Evolutionary conservation across 2,329 filamentous ascomycete species (phyloP).

Genomic region (Cryoendolithus antarcticus): DNA sequence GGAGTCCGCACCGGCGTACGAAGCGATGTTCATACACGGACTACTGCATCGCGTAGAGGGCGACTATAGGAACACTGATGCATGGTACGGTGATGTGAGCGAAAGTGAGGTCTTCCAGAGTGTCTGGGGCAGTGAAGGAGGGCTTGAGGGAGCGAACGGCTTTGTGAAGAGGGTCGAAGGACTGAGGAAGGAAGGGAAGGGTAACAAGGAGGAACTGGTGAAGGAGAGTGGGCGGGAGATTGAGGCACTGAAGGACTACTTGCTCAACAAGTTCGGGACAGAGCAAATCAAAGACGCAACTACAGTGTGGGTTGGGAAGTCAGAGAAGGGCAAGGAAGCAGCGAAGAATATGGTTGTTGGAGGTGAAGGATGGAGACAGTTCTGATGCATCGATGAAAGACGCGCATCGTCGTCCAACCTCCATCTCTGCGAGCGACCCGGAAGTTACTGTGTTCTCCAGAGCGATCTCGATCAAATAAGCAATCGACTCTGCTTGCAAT

Average conservation of each 20-base stretch:
- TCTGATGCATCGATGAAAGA: constrained; percentile 19
- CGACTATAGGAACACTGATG: constrained; percentile 36
- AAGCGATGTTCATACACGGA: constrained; percentile 40
- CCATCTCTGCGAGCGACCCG: too few relatives aligned
- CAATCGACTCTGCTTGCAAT: too few relatives aligned
- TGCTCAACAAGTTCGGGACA: constrained; percentile 33
- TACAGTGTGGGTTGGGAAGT: constrained; percentile 29
- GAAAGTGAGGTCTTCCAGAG: constrained; percentile 23
- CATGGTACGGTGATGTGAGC: constrained; percentile 37
- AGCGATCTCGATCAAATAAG: too few relatives aligned
- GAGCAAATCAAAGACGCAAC: constrained; percentile 32
- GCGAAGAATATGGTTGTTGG: constrained; percentile 33
- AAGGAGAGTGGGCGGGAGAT: constrained; percentile 28
- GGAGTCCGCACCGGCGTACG: constrained; percentile 35
- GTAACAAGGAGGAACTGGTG: constrained; percentile 22
- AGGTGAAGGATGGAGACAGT: constrained; percentile 32
- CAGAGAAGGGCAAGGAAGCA: constrained; percentile 29
- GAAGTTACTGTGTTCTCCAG: too few relatives aligned
- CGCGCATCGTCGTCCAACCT: too few relatives aligned
- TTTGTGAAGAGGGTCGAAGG: constrained; percentile 28
- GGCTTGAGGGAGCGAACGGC: constrained; percentile 13
- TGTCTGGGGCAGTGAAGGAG: constrained; percentile 21
- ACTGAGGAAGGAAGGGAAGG: constrained; percentile 21
- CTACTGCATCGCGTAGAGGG: constrained; percentile 41
- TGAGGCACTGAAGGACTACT: constrained; percentile 30